Percentiles rank a stretch among this genome's conserved stretches.
phyloP scores from a whole-genome alignment of 805 yeast species.

The Phaffomyces antillensis region DNA sequence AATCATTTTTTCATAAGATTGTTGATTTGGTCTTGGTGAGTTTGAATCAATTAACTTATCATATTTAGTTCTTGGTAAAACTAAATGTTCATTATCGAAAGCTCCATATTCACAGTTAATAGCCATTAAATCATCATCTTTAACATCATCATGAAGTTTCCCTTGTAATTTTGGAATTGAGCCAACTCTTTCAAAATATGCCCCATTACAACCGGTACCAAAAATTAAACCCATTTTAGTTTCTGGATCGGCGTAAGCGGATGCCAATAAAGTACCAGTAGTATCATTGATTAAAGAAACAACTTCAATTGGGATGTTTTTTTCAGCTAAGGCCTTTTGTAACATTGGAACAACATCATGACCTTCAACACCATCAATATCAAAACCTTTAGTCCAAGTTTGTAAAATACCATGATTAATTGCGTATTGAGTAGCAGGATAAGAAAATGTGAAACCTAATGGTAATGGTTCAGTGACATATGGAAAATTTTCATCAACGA shows the following conservation, averaged over 20 bases:
- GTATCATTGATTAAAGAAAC: constrained; percentile 95
- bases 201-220: constrained; percentile 98
- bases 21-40: constrained; percentile 96
- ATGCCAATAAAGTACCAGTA: constrained; percentile 94
- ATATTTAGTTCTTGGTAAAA: constrained; percentile 85
- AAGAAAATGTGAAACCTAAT: constrained; percentile 92
- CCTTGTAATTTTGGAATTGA: constrained; percentile 81
- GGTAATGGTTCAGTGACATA: constrained; percentile 60
- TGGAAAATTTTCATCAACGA: constrained; percentile 62
- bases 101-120: constrained; percentile 99
- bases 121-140: constrained; percentile 71
- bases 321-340: constrained; percentile 61
- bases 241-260: constrained; percentile 82
- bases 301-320: constrained; percentile 70
- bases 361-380: constrained; percentile 89
- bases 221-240: constrained; percentile 93
- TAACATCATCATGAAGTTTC: constrained; percentile 53
- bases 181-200: constrained; percentile 73
- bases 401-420: constrained; percentile 84
- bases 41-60: constrained; percentile 74
- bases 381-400: constrained; percentile 98
- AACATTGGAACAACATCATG: constrained; percentile 90
- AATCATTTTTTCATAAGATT: constrained; percentile 93
- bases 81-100: constrained; percentile 80
- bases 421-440: constrained; percentile 78